Percentiles rank a stretch among this genome's conserved stretches.
phyloP scores from a whole-genome alignment of 768 basidiomycete genomes.

The Paxillus ammoniavirescens region DNA sequence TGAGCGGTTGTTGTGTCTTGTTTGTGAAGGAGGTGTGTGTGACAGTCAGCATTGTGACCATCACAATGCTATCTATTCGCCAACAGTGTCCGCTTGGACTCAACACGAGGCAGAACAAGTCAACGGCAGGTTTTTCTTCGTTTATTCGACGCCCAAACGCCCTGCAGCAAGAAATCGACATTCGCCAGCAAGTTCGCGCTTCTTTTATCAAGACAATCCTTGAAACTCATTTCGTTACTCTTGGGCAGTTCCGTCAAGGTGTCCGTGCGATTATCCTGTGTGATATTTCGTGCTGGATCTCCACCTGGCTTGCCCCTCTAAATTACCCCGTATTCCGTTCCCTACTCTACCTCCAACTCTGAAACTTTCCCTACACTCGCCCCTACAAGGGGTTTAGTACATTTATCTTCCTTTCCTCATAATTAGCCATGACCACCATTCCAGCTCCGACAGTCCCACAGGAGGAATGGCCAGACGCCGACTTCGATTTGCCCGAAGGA shows the following conservation, averaged over 20 bases:
- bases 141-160: constrained; percentile 14
- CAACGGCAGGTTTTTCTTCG: constrained; percentile 18
- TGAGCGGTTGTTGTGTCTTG: not conserved
- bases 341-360: constrained; percentile 4
- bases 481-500: constrained; percentile 82
- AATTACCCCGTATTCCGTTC: constrained; percentile 3
- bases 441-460: constrained; percentile 57
- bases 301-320: not conserved
- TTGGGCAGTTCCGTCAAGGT: constrained; percentile 2
- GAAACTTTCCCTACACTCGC: constrained; percentile 15
- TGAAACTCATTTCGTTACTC: constrained; percentile 2
- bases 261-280: constrained; percentile 4
- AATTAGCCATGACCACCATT: constrained; percentile 51
- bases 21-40: not conserved
- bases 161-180: not conserved
- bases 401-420: constrained; percentile 19
- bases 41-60: constrained; percentile 4
- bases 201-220: constrained; percentile 11
- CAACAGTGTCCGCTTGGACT: not conserved
- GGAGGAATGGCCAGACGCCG: constrained; percentile 86
- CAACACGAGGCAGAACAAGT: constrained; percentile 28
- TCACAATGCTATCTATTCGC: constrained; percentile 3
- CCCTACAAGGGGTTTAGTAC: constrained; percentile 22
- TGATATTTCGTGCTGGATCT: constrained; percentile 4
- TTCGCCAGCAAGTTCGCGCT: not conserved